Evolutionary conservation across 108 stramenopile species (phyloP).

Genomic region (Fragilariopsis cylindrus): DNA sequence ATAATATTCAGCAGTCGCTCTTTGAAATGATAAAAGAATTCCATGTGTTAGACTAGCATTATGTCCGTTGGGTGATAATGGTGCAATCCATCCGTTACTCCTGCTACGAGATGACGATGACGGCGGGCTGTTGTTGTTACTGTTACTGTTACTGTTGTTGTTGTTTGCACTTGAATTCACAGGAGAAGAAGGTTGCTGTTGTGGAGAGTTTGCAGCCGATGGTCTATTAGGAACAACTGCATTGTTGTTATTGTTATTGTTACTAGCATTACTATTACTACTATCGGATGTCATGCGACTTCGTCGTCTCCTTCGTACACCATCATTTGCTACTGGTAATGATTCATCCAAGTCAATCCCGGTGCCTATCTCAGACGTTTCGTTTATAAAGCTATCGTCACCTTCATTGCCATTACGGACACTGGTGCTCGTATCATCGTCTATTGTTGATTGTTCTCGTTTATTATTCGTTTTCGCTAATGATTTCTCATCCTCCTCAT

Average conservation of each 20-base stretch:
- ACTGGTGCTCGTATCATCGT: not conserved
- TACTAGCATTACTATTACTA: not conserved
- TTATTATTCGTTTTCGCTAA: not conserved
- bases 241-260: not conserved
- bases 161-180: not conserved
- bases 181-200: conserved; percentile 10
- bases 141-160: conserved; percentile 20
- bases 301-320: not conserved
- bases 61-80: conserved; percentile 34
- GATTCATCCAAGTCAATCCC: too few species aligned
- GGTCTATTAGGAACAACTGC: conserved; percentile 21
- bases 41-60: conserved; percentile 40
- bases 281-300: not conserved
- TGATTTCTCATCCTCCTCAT: too few species aligned
- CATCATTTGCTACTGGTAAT: not conserved
- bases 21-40: conserved; percentile 36
- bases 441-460: not conserved
- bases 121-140: not conserved
- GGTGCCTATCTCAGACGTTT: too few species aligned
- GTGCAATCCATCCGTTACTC: conserved; percentile 4
- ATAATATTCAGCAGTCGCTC: conserved; percentile 19
- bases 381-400: not conserved
- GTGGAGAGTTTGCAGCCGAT: not conserved
- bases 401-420: conserved; percentile 5
- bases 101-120: conserved; percentile 5